Evolutionary conservation across 2,329 filamentous ascomycete genomes (phyloP), one percentile per base, ranked within the genome.

Genomic region (Apiospora hydei): DNA sequence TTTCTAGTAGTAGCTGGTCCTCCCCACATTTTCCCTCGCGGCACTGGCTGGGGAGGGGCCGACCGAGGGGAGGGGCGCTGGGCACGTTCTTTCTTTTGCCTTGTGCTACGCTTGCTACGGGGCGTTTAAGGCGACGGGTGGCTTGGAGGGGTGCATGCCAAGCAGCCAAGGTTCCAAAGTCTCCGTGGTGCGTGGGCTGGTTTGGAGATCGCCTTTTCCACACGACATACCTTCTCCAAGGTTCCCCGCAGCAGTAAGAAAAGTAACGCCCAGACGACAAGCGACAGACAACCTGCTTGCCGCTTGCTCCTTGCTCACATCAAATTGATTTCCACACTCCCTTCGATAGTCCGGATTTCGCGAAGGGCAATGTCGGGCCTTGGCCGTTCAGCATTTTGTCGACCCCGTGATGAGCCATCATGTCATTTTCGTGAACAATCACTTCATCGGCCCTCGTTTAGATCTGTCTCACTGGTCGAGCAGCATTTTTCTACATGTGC

Each of bases 91-190:
- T 38, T 38, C 34, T 38, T 38, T 49, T 49, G 46, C 46, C 21
- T n/a, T 49, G 46, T 49, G 46, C 21, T 49, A 49, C 34, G 34
- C 34, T 18, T 18, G 44, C 44, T 47, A 47, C 13, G 49, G 49
- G 24, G 53, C 26, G 4, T 34, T 30, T 64, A 64, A 64, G 26
- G 24, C 30, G 30, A 41, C 57, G 34, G 57, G 57, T 41, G 57
- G 57, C 57, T 64, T 64, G 57, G 57, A 64, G 57, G 57, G 57
- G 57, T 64, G 57, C 57, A 64, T 64, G 57, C 57, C 57, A 64
- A 64, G 57, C 41, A 41, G 57, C 57, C 57, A 64, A 64, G 57
- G 11, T 41, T 38, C 41, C 57, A 41, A 41, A 64, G 53, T 61
- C 26, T 61, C 53, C 53, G 53, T 21, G 30, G 24, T 26, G 26